A percentile compares a stretch with the other conserved stretches of the same genome.
Conservation (phyloP, 2,329 filamentous ascomycete species). For the Ceratocystis smalleyi region DNA sequence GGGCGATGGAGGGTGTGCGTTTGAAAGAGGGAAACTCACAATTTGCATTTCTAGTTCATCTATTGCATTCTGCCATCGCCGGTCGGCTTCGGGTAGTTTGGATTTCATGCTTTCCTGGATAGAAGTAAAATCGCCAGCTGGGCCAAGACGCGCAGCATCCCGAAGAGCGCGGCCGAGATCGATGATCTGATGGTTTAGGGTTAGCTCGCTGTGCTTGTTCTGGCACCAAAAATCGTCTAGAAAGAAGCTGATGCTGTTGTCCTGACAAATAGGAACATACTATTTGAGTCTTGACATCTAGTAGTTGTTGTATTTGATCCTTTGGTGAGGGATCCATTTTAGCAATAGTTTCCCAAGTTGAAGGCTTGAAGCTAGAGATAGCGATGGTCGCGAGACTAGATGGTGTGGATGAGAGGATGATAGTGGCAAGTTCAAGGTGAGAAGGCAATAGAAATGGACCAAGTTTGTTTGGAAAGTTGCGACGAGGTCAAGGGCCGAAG, state of each 20-base stretch:
- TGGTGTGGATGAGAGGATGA: no score
- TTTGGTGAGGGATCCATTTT: slow-evolving; percentile 4
- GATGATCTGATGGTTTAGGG: slow-evolving; percentile 7
- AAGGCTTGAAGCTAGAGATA: no score
- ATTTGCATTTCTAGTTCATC: slow-evolving; percentile 44
- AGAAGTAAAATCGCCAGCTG: slow-evolving; percentile 13
- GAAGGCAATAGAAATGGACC: background rate
- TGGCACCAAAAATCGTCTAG: background rate
- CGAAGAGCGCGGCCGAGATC: slow-evolving; percentile 12
- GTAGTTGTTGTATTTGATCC: slow-evolving; percentile 9
- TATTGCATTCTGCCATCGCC: slow-evolving; percentile 36
- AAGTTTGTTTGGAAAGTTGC: background rate
- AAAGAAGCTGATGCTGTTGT: background rate
- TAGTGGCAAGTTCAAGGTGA: background rate
- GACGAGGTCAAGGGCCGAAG: background rate
- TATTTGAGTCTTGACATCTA: slow-evolving; percentile 13
- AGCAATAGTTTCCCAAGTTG: no score
- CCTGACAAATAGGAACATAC: background rate
- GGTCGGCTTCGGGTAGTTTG: slow-evolving; percentile 33
- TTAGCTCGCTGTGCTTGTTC: background rate
- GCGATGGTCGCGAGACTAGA: no score
- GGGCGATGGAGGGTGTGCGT: background rate
- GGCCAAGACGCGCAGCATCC: slow-evolving; percentile 14
- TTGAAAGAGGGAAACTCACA: slow-evolving; percentile 26
- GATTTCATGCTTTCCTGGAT: slow-evolving; percentile 23